These are phyloP conservation scores for Aspergillus conjunctus DNA, from an alignment of 495 filamentous ascomycete genomes.

Conservation along the genomic window DNA sequence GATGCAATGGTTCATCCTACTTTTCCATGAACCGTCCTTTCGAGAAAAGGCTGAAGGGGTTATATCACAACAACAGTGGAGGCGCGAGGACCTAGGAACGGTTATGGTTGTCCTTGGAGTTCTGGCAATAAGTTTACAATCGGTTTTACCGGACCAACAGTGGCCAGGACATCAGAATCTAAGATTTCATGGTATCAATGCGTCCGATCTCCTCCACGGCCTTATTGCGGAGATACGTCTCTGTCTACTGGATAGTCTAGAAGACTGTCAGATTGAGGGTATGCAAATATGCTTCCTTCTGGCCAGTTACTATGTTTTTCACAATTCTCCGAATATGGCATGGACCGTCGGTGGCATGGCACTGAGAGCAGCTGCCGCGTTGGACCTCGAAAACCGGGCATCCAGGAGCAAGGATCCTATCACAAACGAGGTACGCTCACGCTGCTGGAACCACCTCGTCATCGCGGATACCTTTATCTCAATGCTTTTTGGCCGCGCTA, in stretches of 20 bases:
- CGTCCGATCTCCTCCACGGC: conserved; percentile 11
- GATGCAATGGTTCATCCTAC: conserved; percentile 27
- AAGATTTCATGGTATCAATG: background rate
- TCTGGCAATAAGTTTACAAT: conserved; percentile 23
- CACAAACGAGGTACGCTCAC: conserved; percentile 21
- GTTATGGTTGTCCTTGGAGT: conserved; percentile 24
- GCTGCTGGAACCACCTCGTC: conserved; percentile 28
- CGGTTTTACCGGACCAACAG: conserved; percentile 20
- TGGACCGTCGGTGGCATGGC: conserved; percentile 14
- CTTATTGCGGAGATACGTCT: conserved; percentile 23
- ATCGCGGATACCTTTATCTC: conserved; percentile 26
- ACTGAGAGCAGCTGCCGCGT: background rate
- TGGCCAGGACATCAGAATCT: conserved; percentile 12
- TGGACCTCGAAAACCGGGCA: conserved; percentile 1
- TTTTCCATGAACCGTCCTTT: conserved; percentile 24
- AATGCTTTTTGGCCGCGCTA: conserved; percentile 25
- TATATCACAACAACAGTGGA: conserved; percentile 20
- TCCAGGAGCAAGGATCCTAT: conserved; percentile 4
- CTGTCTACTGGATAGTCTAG: conserved; percentile 24
- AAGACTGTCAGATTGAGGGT: conserved; percentile 24
- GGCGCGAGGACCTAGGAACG: conserved; percentile 23
- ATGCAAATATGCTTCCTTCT: conserved; percentile 26
- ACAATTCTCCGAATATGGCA: conserved; percentile 24
- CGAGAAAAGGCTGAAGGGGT: conserved; percentile 17
- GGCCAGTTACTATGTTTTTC: conserved; percentile 25